phyloP scores from a whole-genome alignment of 2,329 filamentous ascomycete species.

The Colletotrichum sidae region DNA sequence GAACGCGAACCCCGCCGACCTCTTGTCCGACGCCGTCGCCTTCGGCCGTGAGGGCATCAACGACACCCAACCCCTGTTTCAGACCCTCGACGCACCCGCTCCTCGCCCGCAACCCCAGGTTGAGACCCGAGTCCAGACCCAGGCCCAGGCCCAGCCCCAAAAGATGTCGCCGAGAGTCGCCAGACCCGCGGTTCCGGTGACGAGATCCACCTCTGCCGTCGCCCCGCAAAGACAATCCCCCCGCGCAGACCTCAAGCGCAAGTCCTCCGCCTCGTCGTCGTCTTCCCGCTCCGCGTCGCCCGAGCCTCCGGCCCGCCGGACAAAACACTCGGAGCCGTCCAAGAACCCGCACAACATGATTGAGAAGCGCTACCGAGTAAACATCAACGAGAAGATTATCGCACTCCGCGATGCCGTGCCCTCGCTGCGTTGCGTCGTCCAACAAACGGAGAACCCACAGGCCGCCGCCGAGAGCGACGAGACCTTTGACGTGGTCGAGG shows the following conservation, averaged over 20 bases:
- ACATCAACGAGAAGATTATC: conserved; percentile 86
- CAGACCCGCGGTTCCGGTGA: conserved; percentile 5
- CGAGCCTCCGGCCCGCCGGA: conserved; percentile 47
- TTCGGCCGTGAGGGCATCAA: conserved; percentile 42
- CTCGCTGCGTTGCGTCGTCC: conserved; percentile 52
- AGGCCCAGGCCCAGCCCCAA: conserved; percentile 1
- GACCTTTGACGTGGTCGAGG: conserved; percentile 40
- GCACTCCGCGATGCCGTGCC: conserved; percentile 78
- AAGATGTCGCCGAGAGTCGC: conserved; percentile 4
- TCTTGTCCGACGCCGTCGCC: conserved; percentile 40
- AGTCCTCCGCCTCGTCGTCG: conserved; percentile 45
- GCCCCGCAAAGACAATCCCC: conserved; percentile 19
- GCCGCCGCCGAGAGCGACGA: conserved; percentile 43
- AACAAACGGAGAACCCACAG: conserved; percentile 43
- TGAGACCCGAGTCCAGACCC: neutral
- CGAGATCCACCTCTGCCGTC: conserved; percentile 11
- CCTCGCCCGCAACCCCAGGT: conserved; percentile 11
- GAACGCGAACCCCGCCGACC: conserved; percentile 49
- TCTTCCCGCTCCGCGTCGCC: conserved; percentile 53
- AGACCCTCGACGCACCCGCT: conserved; percentile 34
- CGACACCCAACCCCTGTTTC: conserved; percentile 43
- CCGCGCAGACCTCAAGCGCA: conserved; percentile 46
- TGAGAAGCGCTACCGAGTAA: conserved; percentile 86
- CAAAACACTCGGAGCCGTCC: conserved; percentile 58
- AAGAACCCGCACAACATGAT: conserved; percentile 90